Conservation (phyloP, 2,329 filamentous ascomycete species). For the Ophiocordyceps camponoti-floridani region DNA sequence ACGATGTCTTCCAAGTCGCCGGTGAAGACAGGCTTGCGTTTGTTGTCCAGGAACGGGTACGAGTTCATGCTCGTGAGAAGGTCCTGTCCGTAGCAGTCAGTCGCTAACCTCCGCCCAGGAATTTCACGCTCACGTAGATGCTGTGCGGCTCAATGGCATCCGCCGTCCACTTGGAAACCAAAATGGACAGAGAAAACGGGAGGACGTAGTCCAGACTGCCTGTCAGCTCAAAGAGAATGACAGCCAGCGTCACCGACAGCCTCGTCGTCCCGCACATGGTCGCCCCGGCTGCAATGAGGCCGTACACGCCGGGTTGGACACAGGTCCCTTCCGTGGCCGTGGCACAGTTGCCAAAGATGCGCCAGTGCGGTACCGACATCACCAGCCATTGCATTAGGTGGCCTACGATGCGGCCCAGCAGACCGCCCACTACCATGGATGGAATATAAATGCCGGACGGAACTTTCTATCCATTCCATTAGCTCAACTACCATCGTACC, state of each 20-base stretch:
- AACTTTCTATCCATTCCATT: constrained; percentile 42
- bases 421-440: constrained; percentile 92
- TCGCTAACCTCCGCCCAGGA: background rate
- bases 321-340: constrained; percentile 58
- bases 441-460: constrained; percentile 95
- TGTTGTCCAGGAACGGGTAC: constrained; percentile 95
- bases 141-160: constrained; percentile 87
- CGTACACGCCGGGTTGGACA: constrained; percentile 93
- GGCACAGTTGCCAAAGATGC: constrained; percentile 60
- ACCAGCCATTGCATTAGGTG: constrained; percentile 73
- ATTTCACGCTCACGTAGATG: constrained; percentile 51
- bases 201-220: constrained; percentile 90
- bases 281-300: constrained; percentile 80
- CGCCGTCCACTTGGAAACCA: constrained; percentile 96
- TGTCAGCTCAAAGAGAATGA: constrained; percentile 91
- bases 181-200: constrained; percentile 78
- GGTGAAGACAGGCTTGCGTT: constrained; percentile 80
- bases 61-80: constrained; percentile 92
- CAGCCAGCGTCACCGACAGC: constrained; percentile 78
- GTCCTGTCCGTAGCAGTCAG: constrained; percentile 33
- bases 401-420: constrained; percentile 77
- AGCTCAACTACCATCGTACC: constrained; percentile 5
- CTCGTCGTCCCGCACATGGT: constrained; percentile 97
- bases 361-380: constrained; percentile 50
- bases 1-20: constrained; percentile 78